Evolutionary conservation across 2,329 filamentous ascomycete species (phyloP), one percentile per base, ranked within the genome.

Genomic region (Fusarium brachygibbosum): DNA sequence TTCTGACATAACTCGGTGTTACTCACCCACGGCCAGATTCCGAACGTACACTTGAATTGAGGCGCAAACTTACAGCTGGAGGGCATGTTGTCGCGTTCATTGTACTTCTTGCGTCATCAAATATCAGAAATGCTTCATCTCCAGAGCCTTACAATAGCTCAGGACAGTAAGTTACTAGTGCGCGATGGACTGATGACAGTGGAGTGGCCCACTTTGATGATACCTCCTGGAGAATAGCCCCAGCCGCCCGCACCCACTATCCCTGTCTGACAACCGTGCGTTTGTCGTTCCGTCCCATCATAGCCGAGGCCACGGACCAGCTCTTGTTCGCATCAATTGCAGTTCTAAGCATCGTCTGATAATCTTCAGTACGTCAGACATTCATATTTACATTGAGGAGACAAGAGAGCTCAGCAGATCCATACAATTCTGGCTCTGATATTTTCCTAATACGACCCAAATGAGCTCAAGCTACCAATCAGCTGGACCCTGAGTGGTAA

Each of bases 231-330:
- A 56, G 35, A n/a, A 38, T 38, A 50, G 32, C 32, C 48, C 58
- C 40, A 29, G 45, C 32, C 53, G 65, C 63, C 72, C 67, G 71
- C 71, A 63, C 67, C 67, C 63, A 50, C 61, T 58, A 75, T 75
- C 72, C 72, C 45, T 66, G 72, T 63, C 63, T 40, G 51, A 41
- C 42, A 56, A 58, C 72, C 68, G 65, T 74, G 72, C 71, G 64
- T 65, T 52, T 53, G 57, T 74, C 62, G 64, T 55, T 72, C 62
- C 64, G 65, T 72, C 64, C 69, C 73, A 69, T 74, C 63, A 63
- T 54, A 72, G 59, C 69, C 58, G 70, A 74, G 61, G 50, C 64
- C 73, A 75, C 71, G 70, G 73, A 75, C 71, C 73, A 75, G 71
- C 71, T 74, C 66, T 72, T 75, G 71, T 74, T 75, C 71, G 21